phyloP scores from a whole-genome alignment of 2,329 filamentous ascomycete species.

The Dactylellina cionopaga region DNA sequence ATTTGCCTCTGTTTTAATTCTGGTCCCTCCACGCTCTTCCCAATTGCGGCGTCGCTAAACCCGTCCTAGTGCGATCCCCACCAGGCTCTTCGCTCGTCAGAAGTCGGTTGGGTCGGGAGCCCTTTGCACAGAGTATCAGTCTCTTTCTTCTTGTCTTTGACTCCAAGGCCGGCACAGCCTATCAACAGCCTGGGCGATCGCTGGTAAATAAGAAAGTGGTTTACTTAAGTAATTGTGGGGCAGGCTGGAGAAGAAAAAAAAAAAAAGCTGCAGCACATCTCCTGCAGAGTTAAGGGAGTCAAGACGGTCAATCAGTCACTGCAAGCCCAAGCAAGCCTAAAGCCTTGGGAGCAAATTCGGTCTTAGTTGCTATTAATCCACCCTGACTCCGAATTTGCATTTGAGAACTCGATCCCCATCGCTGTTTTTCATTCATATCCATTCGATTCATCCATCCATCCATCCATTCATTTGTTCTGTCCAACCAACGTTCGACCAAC shows the following conservation, averaged over 20 bases:
- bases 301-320: too few relatives aligned
- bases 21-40: conserved; percentile 38
- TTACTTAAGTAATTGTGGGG: not conserved
- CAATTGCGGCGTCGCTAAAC: conserved; percentile 47
- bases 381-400: too few relatives aligned
- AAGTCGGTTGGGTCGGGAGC: conserved; percentile 6
- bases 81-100: not conserved
- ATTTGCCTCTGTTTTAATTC: conserved; percentile 11
- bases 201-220: not conserved
- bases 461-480: conserved; percentile 8
- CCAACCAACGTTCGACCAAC: too few relatives aligned
- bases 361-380: not conserved
- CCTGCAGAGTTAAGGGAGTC: not conserved
- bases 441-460: not conserved
- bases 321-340: too few relatives aligned
- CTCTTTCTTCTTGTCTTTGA: not conserved
- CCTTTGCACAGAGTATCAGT: not conserved
- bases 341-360: too few relatives aligned
- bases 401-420: too few relatives aligned
- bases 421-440: too few relatives aligned
- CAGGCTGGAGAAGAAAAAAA: too few relatives aligned
- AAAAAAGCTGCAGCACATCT: too few relatives aligned
- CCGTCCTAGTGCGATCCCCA: conserved; percentile 31
- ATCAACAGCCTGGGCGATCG: not conserved
- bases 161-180: not conserved